Conservation (phyloP, 768 basidiomycete genomes). For the Piloderma croceum region DNA sequence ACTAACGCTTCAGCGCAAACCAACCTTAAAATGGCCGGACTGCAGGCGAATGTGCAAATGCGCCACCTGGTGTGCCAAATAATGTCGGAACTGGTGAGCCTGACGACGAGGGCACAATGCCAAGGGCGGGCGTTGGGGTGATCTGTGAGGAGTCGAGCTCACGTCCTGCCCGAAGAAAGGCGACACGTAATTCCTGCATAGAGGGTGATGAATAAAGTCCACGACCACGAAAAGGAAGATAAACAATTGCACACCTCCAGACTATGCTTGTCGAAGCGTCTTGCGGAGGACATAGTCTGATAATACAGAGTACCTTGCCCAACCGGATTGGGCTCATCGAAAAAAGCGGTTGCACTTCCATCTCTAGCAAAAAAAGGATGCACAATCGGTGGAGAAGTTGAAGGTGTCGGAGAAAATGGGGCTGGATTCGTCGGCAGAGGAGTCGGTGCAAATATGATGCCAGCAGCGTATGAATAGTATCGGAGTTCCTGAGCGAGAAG, state of each 20-base stretch:
- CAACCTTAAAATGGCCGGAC: too few relatives aligned
- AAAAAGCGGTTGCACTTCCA: too few relatives aligned
- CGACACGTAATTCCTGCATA: slow-evolving; percentile 49
- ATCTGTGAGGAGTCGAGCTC: slow-evolving; percentile 46
- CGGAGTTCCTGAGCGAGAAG: slow-evolving; percentile 37
- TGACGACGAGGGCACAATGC: too few relatives aligned
- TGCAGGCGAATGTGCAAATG: too few relatives aligned
- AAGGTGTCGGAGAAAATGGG: too few relatives aligned
- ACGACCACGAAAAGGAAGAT: neutral
- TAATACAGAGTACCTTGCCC: slow-evolving; percentile 28
- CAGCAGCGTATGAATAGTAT: slow-evolving; percentile 33
- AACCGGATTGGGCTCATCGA: slow-evolving; percentile 14
- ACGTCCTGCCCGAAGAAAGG: slow-evolving; percentile 35
- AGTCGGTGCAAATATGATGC: slow-evolving; percentile 28
- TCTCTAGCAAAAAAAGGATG: too few relatives aligned
- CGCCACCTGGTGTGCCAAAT: too few relatives aligned
- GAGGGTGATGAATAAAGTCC: neutral
- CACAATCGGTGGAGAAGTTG: too few relatives aligned
- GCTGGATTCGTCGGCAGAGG: slow-evolving; percentile 23
- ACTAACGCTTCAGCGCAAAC: too few relatives aligned
- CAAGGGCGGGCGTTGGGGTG: too few relatives aligned
- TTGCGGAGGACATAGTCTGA: slow-evolving; percentile 32
- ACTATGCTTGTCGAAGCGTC: slow-evolving; percentile 37
- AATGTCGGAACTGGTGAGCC: too few relatives aligned
- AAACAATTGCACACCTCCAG: slow-evolving; percentile 37